These are phyloP conservation scores for Clonostachys chloroleuca DNA, from an alignment of 2,329 filamentous ascomycete species.

Conservation along the genomic window DNA sequence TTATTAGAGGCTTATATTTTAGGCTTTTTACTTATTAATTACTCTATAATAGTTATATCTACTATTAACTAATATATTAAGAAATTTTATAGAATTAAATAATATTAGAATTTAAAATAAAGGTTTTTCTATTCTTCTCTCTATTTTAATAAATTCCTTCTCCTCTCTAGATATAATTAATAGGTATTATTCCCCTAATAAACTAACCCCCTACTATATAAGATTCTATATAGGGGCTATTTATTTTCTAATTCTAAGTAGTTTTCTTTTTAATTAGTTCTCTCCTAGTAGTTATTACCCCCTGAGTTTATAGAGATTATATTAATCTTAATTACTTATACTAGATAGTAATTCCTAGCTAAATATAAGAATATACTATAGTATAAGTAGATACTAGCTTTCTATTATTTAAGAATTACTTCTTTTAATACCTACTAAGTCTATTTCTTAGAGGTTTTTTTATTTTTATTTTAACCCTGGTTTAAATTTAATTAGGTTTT, in stretches of 20 bases:
- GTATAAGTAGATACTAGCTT: background rate
- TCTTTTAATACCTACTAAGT: background rate
- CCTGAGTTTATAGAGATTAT: no score
- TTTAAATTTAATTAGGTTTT: background rate
- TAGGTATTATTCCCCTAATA: background rate
- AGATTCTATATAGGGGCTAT: background rate
- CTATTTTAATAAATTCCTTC: background rate
- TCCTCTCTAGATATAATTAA: background rate
- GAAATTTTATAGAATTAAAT: background rate
- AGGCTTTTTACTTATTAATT: no score
- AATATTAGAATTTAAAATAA: background rate
- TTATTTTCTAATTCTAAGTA: no score
- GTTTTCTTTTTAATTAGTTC: background rate
- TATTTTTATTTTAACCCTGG: background rate
- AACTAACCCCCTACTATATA: background rate
- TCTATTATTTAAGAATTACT: background rate
- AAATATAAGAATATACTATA: background rate
- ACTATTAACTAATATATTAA: background rate
- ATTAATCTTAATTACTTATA: background rate
- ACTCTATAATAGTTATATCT: no score
- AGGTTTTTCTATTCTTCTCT: background rate
- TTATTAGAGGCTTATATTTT: no score
- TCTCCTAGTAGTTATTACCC: background rate
- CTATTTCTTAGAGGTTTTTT: background rate
- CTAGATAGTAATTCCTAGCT: background rate